Base-by-base conservation (phyloP, 2,329 filamentous ascomycete genomes). In the Aspergillus japonicus region DNA sequence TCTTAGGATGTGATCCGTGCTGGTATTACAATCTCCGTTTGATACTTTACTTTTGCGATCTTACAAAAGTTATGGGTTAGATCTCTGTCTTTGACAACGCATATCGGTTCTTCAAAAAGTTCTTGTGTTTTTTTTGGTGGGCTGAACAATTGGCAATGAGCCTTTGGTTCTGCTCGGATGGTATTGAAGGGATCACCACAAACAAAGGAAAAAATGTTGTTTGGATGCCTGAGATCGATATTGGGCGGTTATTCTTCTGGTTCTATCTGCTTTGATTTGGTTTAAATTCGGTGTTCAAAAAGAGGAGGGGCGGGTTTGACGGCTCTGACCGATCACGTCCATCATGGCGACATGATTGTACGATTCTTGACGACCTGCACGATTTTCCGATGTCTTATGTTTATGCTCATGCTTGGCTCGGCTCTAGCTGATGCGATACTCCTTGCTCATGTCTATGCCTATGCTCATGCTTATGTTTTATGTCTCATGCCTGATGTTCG, bases 281-380 rank as follows among this genome's bases (percentile, higher is more conserved):
- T 62, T 65, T 53, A 26, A 50, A 48, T 54, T 60, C 24, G 57
- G 53, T 58, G 54, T 61, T 60, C 39, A 50, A 47, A 61, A 64
- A 60, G 59, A 58, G 50, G 58, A 61, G 54, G 56, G 61, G 61
- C 60, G 62, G 58, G 60, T 61, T 66, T 61, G 56, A 60, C 60
- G 62, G 58, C 59, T 61, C 64, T 60, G 56, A 67, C 60, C 59
- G 58, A 67, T 64, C 62, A 59, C 65, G 65, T 67, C 65, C 65
- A 53, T 67, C 64, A 68, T 63, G 66, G 64, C 62, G 59, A 66
- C 66, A 64, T 66, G 66, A 66, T 66, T 68, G 65, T 68, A 68
- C 58, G 66, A 68, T 65, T 68, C 57, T 51, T 68, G 63, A 68
- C 64, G 66, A 68, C 66, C 63, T 68, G 63, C 64, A 62, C 61